phyloP scores from a whole-genome alignment of 2,329 filamentous ascomycete genomes.

The Fusarium floridanum region DNA sequence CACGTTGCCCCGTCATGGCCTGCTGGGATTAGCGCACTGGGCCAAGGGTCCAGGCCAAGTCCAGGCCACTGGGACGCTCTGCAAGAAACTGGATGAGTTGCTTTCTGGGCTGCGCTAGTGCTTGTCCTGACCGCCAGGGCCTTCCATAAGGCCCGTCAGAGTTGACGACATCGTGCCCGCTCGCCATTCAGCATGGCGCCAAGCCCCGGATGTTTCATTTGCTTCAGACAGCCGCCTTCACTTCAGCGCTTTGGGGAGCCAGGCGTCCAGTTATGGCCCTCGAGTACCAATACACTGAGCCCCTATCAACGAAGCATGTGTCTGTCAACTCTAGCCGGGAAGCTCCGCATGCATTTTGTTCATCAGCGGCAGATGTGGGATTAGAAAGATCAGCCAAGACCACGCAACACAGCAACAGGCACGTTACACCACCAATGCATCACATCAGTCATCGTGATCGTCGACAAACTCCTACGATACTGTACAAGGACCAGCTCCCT shows the following conservation, averaged over 20 bases:
- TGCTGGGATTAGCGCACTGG: constrained; percentile 4
- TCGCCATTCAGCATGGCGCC: constrained; percentile 5
- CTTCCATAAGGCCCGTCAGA: constrained; percentile 11
- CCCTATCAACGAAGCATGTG: not conserved
- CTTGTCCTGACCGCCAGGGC: constrained; percentile 29
- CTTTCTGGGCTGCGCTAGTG: constrained; percentile 19
- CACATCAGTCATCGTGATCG: constrained; percentile 14
- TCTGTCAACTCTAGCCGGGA: constrained; percentile 2
- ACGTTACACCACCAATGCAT: constrained; percentile 11
- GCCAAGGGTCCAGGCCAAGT: constrained; percentile 32
- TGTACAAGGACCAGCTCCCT: not conserved
- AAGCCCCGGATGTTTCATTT: constrained; percentile 10
- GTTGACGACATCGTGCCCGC: constrained; percentile 8
- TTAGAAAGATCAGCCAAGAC: constrained; percentile 5
- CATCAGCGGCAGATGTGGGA: constrained; percentile 13
- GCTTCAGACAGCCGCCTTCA: not conserved
- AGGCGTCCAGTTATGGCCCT: not conserved
- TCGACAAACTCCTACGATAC: not conserved
- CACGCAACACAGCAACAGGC: not conserved
- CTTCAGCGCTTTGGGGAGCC: not conserved
- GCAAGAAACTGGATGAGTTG: constrained; percentile 6
- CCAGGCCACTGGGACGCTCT: constrained; percentile 11
- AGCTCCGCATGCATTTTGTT: constrained; percentile 15
- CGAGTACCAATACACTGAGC: not conserved
- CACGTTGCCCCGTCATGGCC: constrained; percentile 6